These are phyloP conservation scores for Lachancea sp. DNA, from an alignment of 805 yeast genomes.

Conservation along the genomic window DNA sequence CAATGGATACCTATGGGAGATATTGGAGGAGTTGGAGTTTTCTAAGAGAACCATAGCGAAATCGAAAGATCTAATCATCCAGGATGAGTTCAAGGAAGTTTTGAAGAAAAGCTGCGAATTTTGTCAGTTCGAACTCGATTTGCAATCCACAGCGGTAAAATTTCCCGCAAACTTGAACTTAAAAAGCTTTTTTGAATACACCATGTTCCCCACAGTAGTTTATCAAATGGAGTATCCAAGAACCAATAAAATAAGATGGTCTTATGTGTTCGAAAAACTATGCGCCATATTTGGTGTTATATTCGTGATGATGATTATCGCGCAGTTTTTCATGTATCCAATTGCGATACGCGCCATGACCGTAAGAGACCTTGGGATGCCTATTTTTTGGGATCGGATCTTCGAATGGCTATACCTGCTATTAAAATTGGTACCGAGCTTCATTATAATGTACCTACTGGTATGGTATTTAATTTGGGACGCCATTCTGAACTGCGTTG, in stretches of 20 bases:
- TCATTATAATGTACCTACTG: constrained; percentile 66
- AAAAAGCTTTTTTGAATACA: constrained; percentile 61
- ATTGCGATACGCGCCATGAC: constrained; percentile 52
- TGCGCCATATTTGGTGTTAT: constrained; percentile 85
- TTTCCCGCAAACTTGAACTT: constrained; percentile 74
- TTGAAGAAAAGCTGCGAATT: constrained; percentile 51
- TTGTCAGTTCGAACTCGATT: constrained; percentile 63
- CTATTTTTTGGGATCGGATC: constrained; percentile 18
- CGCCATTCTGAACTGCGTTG: constrained; percentile 80
- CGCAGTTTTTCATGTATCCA: constrained; percentile 74
- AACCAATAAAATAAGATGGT: constrained; percentile 60
- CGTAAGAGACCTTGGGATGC: constrained; percentile 37
- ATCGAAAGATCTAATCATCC: constrained; percentile 29
- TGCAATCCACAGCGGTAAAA: constrained; percentile 40
- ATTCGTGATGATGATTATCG: constrained; percentile 68
- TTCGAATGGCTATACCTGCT: constrained; percentile 37
- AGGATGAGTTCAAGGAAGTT: constrained; percentile 28
- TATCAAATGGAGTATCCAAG: constrained; percentile 81
- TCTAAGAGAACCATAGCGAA: constrained; percentile 42
- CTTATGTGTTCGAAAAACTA: constrained; percentile 59
- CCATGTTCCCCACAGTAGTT: constrained; percentile 86
- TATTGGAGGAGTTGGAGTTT: constrained; percentile 46
- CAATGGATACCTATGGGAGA: constrained; percentile 82
- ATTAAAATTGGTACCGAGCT: constrained; percentile 71
- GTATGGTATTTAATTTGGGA: constrained; percentile 94